Percentiles rank a stretch among this genome's conserved stretches.
These are phyloP conservation scores for Podospora pseudoanserina DNA, from an alignment of 495 filamentous ascomycete species.

Conservation along the genomic window DNA sequence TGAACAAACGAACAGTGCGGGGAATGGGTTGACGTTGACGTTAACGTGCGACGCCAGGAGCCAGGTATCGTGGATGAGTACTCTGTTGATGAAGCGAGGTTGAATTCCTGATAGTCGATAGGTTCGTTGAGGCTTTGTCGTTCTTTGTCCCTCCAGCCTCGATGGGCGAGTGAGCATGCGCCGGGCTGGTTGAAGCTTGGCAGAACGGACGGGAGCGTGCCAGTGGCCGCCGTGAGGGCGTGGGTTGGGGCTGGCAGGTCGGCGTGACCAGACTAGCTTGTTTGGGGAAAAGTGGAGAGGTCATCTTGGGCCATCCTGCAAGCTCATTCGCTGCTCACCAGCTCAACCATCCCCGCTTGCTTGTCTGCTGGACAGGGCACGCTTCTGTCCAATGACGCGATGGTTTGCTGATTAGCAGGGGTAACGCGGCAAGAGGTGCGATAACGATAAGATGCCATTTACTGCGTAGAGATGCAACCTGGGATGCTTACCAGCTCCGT, in stretches of 20 bases:
- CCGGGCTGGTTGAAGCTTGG: constrained; percentile 1
- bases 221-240: constrained; percentile 3
- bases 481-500: background rate
- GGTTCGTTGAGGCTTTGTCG: constrained; percentile 10
- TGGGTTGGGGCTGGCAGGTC: background rate
- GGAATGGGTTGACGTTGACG: background rate
- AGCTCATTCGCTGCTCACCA: background rate
- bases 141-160: constrained; percentile 12
- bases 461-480: background rate
- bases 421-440: background rate
- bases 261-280: constrained; percentile 8
- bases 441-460: background rate
- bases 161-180: background rate
- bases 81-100: too few relatives aligned
- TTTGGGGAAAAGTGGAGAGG: background rate
- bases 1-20: constrained; percentile 4
- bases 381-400: constrained; percentile 6
- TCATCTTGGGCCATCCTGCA: background rate
- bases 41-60: background rate
- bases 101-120: too few relatives aligned
- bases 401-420: background rate
- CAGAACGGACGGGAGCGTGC: background rate
- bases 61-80: background rate
- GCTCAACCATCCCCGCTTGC: background rate
- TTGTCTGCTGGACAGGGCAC: constrained; percentile 10